Evolutionary conservation across 1,284 basidiomycete genomes (phyloP).

Genomic region (Malassezia obtusa): DNA sequence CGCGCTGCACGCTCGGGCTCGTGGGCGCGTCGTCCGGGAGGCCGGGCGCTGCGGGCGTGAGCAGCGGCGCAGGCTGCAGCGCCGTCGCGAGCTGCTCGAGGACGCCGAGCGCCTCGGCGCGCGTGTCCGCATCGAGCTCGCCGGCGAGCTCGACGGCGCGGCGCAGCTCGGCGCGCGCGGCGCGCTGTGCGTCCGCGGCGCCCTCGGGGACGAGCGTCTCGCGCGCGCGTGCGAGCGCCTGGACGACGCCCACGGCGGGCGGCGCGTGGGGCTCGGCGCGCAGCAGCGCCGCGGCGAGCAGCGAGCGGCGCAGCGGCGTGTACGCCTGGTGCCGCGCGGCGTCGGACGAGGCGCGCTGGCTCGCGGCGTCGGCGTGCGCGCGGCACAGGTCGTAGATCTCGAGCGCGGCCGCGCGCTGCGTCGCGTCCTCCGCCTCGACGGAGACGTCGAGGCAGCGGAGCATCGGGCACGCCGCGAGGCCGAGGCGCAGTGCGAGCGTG

Average conservation of each 20-base stretch:
- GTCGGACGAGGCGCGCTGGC: neutral
- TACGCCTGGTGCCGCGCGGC: neutral
- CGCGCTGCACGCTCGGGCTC: constrained; percentile 14
- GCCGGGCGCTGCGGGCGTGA: constrained; percentile 54
- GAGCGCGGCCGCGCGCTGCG: neutral
- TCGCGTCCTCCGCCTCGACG: neutral
- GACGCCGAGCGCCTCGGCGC: constrained; percentile 42
- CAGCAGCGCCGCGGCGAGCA: neutral
- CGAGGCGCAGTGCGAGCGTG: constrained; percentile 60
- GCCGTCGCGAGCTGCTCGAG: constrained; percentile 41
- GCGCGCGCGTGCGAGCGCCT: neutral
- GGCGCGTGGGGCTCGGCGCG: neutral
- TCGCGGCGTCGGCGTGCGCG: neutral
- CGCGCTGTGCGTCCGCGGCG: neutral
- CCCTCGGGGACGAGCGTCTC: neutral
- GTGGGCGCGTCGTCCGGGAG: constrained; percentile 55
- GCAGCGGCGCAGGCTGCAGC: constrained; percentile 14
- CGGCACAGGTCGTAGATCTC: neutral
- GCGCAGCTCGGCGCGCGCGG: neutral
- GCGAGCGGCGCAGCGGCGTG: neutral
- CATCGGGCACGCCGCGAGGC: constrained; percentile 70
- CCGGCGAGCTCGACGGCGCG: neutral
- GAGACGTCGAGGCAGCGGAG: constrained; percentile 80
- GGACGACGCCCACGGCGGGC: neutral
- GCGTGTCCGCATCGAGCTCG: neutral